These are phyloP conservation scores for Hyaloscypha bicolor DNA, from an alignment of 495 filamentous ascomycete species.

Conservation along the genomic window DNA sequence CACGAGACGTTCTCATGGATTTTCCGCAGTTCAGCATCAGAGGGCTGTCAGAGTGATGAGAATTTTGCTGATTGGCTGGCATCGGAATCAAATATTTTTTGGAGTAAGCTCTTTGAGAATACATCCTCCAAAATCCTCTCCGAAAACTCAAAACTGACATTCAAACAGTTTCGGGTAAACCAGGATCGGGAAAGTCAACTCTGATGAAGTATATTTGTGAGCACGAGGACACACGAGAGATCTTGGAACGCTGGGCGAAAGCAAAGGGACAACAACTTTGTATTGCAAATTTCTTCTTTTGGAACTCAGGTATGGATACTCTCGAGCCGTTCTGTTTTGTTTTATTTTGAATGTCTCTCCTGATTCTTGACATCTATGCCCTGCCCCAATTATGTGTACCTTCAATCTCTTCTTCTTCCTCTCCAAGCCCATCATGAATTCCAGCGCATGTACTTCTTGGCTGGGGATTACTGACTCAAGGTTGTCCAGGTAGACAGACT, in stretches of 20 bases:
- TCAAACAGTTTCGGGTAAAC: background rate
- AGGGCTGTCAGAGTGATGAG: background rate
- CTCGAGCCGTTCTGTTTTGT: no score
- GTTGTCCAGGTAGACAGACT: no score
- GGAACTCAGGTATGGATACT: background rate
- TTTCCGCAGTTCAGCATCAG: background rate
- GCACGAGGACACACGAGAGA: background rate
- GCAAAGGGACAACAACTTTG: slow-evolving; percentile 39
- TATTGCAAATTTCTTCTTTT: background rate
- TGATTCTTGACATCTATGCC: background rate
- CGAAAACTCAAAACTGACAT: background rate
- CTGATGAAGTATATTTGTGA: background rate
- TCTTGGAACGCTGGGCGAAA: slow-evolving; percentile 16
- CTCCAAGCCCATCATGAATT: no score
- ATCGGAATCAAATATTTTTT: slow-evolving; percentile 26
- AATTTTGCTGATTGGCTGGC: slow-evolving; percentile 24
- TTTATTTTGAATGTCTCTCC: no score
- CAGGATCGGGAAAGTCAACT: background rate
- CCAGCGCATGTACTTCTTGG: no score
- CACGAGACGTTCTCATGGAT: slow-evolving; percentile 31
- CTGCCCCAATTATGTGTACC: no score
- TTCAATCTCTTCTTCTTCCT: no score
- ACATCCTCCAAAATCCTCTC: slow-evolving; percentile 17
- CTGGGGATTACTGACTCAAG: no score
- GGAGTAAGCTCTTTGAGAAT: slow-evolving; percentile 27